phyloP scores from a whole-genome alignment of 148 eudicot genomes.

The Cornus kousa region DNA sequence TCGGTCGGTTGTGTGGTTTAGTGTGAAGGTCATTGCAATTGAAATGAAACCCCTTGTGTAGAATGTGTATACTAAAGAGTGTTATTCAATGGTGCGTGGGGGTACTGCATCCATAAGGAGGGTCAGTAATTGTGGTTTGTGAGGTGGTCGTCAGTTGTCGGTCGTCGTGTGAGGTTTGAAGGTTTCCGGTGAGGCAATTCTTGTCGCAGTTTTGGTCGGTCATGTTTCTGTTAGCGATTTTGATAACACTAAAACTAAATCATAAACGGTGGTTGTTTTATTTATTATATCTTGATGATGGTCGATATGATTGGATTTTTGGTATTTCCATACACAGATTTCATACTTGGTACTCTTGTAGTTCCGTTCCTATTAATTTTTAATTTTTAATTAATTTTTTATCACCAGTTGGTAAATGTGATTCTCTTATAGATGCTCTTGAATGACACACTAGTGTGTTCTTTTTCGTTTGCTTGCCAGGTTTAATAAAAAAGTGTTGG shows the following conservation, averaged over 20 bases:
- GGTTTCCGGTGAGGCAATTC: slow-evolving; percentile 39
- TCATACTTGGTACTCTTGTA: too few species aligned
- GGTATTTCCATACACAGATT: too few species aligned
- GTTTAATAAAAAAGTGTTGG: too few species aligned
- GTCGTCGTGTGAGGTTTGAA: slow-evolving; percentile 25
- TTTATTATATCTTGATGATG: neutral
- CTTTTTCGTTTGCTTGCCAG: too few species aligned
- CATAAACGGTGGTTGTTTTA: slow-evolving; percentile 14
- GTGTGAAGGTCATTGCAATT: slow-evolving; percentile 22
- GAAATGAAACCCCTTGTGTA: slow-evolving; percentile 26
- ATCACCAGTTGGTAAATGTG: too few species aligned
- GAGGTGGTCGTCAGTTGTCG: slow-evolving; percentile 2
- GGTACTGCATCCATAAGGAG: slow-evolving; percentile 4
- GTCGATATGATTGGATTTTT: neutral
- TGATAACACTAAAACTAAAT: neutral
- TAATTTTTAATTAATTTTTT: too few species aligned
- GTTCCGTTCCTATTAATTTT: too few species aligned
- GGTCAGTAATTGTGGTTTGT: slow-evolving; percentile 14
- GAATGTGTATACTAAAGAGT: slow-evolving; percentile 31
- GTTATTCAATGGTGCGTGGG: slow-evolving; percentile 12
- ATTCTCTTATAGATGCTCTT: too few species aligned
- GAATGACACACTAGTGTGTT: too few species aligned
- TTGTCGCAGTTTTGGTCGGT: slow-evolving; percentile 62
- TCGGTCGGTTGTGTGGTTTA: slow-evolving; percentile 24
- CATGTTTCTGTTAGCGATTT: neutral